A percentile compares a stretch with the other conserved stretches of the same genome.
Conservation (phyloP, 768 basidiomycete genomes). For the Pleurotus platypus region DNA sequence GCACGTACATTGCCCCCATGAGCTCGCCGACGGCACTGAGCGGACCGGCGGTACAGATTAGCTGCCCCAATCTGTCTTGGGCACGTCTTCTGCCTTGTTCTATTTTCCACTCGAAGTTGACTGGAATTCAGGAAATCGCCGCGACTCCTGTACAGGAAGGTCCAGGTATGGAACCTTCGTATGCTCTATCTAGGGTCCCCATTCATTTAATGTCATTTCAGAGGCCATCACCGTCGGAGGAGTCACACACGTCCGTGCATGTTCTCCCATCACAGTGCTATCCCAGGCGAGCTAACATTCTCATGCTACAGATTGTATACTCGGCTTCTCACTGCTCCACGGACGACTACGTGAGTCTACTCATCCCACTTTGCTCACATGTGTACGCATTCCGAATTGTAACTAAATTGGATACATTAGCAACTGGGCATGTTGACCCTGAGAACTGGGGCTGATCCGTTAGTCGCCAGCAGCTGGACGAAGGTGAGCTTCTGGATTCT, state of each 20-base stretch:
- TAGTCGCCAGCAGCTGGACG: constrained; percentile 13
- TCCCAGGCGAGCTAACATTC: neutral
- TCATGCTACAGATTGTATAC: constrained; percentile 12
- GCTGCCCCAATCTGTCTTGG: constrained; percentile 13
- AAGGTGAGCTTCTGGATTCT: constrained; percentile 8
- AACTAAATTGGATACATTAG: neutral
- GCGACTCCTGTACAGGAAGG: constrained; percentile 15
- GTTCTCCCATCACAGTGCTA: neutral
- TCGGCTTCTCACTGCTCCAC: constrained; percentile 17
- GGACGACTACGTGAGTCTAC: constrained; percentile 12
- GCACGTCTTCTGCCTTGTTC: neutral
- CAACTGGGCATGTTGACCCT: constrained; percentile 12
- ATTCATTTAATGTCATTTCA: neutral
- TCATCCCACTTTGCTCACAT: neutral
- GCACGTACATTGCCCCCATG: constrained; percentile 15
- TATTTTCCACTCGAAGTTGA: neutral
- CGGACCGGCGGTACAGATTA: constrained; percentile 14
- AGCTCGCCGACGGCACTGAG: constrained; percentile 12
- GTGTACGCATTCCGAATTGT: neutral
- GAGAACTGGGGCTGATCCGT: constrained; percentile 10
- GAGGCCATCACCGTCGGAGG: constrained; percentile 13
- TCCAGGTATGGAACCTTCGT: constrained; percentile 2
- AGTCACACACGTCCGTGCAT: constrained; percentile 11
- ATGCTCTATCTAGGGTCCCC: too few relatives aligned
- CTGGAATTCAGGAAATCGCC: constrained; percentile 8